These are phyloP conservation scores for Nemania sp. DNA, from an alignment of 2,329 filamentous ascomycete species.

Conservation along the genomic window DNA sequence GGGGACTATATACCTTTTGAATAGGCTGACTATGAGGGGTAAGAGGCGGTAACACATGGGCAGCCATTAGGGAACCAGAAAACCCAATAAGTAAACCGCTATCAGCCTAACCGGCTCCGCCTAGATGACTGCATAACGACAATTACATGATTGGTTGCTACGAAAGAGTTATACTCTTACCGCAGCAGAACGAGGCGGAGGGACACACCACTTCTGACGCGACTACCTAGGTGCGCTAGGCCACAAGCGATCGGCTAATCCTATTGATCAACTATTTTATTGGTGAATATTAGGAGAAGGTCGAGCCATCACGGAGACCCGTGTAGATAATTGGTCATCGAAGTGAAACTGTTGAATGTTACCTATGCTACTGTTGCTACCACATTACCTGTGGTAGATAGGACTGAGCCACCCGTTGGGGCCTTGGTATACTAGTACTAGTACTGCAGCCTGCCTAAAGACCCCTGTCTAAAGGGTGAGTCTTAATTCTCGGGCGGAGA, in stretches of 20 bases:
- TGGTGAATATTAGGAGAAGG: background rate
- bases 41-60: background rate
- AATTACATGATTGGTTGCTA: constrained; percentile 28
- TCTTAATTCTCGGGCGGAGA: background rate
- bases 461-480: background rate
- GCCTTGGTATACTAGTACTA: background rate
- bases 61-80: constrained; percentile 9
- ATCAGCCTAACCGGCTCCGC: constrained; percentile 29
- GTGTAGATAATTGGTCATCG: background rate
- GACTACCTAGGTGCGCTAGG: background rate
- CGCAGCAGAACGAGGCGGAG: constrained; percentile 1
- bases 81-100: background rate
- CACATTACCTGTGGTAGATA: background rate
- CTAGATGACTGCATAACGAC: constrained; percentile 27
- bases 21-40: background rate
- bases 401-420: background rate
- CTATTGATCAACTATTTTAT: background rate
- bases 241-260: background rate
- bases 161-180: background rate
- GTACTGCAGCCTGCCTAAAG: background rate
- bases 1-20: constrained; percentile 15
- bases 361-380: background rate
- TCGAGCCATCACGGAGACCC: background rate
- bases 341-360: background rate
- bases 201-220: too few relatives aligned